These are phyloP conservation scores for Magnusiomyces magnusii DNA, from an alignment of 1,139 yeast genomes.

Conservation along the genomic window DNA sequence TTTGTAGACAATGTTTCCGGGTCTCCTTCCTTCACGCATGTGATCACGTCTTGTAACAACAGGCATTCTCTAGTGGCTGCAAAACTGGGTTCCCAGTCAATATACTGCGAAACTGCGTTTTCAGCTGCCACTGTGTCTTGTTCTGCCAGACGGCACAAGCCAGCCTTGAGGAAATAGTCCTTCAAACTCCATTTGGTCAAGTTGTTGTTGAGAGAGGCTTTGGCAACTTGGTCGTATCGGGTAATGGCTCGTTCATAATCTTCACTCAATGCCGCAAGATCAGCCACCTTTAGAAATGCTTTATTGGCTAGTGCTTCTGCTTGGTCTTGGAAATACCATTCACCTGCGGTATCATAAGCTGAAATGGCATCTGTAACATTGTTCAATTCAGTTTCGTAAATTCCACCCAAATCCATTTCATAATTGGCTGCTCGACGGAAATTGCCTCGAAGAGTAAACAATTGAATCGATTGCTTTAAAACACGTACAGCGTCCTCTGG, in stretches of 20 bases:
- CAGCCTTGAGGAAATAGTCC: conserved; percentile 80
- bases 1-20: conserved; percentile 65
- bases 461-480: conserved; percentile 65
- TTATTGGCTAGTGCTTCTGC: conserved; percentile 89
- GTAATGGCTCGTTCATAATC: conserved; percentile 68
- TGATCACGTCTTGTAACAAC: conserved; percentile 53
- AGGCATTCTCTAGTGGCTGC: conserved; percentile 70
- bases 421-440: conserved; percentile 95
- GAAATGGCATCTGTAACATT: conserved; percentile 63
- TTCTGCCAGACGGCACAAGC: conserved; percentile 76
- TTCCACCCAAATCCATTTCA: conserved; percentile 80
- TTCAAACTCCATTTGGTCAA: conserved; percentile 87
- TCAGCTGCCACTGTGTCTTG: conserved; percentile 76
- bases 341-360: conserved; percentile 90
- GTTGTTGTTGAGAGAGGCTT: conserved; percentile 64
- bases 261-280: conserved; percentile 68
- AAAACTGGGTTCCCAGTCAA: conserved; percentile 71
- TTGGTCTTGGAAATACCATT: conserved; percentile 89
- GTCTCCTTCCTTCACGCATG: conserved; percentile 73
- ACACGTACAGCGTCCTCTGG: conserved; percentile 76
- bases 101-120: conserved; percentile 56
- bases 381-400: conserved; percentile 66
- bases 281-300: conserved; percentile 85
- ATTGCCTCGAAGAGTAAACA: conserved; percentile 85
- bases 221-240: conserved; percentile 68